Evolutionary conservation across 2,329 filamentous ascomycete species (phyloP).

Genomic region (Arthrobotrys conoides): DNA sequence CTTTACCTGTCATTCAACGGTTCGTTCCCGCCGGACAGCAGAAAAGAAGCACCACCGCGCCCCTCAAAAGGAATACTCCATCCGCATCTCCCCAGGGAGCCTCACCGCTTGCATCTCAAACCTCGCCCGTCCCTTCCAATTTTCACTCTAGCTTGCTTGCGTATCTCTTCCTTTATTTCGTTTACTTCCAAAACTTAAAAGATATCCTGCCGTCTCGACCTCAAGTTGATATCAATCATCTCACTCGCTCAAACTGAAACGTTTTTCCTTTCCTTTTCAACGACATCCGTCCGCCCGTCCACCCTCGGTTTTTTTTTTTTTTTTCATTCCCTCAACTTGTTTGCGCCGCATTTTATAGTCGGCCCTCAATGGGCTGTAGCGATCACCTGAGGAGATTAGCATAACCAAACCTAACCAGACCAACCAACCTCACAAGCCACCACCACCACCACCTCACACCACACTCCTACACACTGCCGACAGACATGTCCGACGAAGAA

Average conservation of each 20-base stretch:
- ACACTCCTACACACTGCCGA: constrained; percentile 7
- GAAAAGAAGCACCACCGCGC: constrained; percentile 36
- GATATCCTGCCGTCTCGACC: constrained; percentile 6
- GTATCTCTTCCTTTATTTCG: constrained; percentile 24
- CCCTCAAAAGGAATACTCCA: constrained; percentile 56
- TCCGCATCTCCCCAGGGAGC: constrained; percentile 49
- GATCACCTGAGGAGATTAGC: constrained; percentile 56
- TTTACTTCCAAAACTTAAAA: constrained; percentile 28
- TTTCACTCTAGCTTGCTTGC: constrained; percentile 19
- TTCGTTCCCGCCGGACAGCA: constrained; percentile 55
- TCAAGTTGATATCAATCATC: constrained; percentile 11
- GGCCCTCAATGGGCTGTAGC: constrained; percentile 60
- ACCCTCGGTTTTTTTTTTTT: not conserved
- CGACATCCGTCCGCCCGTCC: constrained; percentile 25
- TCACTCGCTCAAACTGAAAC: constrained; percentile 1
- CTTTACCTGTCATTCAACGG: constrained; percentile 57
- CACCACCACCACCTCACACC: constrained; percentile 26
- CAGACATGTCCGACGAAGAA: constrained; percentile 59
- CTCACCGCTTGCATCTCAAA: constrained; percentile 52
- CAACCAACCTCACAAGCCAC: constrained; percentile 29
- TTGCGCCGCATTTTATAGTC: constrained; percentile 61
- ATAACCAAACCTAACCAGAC: constrained; percentile 37
- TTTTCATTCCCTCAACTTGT: constrained; percentile 7
- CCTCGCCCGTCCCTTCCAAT: constrained; percentile 49
- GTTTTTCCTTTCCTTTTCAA: constrained; percentile 2